phyloP scores from a whole-genome alignment of 2,329 filamentous ascomycete genomes.

The Botrytis tulipae region DNA sequence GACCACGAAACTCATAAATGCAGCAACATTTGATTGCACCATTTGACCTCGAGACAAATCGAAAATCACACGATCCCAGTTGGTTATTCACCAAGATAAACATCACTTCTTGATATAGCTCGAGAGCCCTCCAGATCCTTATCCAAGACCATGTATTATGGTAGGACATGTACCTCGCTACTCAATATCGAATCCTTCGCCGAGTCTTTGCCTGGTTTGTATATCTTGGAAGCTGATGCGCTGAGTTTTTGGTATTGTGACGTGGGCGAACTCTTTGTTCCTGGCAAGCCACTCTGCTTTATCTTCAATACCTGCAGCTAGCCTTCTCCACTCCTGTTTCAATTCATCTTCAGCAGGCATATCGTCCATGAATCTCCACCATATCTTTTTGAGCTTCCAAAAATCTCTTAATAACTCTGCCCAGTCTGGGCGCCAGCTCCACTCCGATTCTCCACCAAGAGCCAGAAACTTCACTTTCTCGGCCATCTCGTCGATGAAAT shows the following conservation, averaged over 20 bases:
- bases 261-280: neutral
- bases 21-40: neutral
- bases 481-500: neutral
- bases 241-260: neutral
- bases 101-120: neutral
- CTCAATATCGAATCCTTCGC: neutral
- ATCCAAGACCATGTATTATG: neutral
- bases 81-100: neutral
- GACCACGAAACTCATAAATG: neutral
- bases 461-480: neutral
- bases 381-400: conserved; percentile 7
- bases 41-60: neutral
- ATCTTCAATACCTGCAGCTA: neutral
- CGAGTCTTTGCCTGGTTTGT: neutral
- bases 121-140: neutral
- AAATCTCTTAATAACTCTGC: neutral
- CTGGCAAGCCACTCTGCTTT: neutral
- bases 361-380: neutral
- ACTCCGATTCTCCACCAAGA: neutral
- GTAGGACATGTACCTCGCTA: neutral
- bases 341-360: neutral
- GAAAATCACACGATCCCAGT: neutral
- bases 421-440: neutral
- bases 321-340: neutral
- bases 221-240: neutral